phyloP scores from a whole-genome alignment of 169 alveolate species.

The Perkinsus olseni region DNA sequence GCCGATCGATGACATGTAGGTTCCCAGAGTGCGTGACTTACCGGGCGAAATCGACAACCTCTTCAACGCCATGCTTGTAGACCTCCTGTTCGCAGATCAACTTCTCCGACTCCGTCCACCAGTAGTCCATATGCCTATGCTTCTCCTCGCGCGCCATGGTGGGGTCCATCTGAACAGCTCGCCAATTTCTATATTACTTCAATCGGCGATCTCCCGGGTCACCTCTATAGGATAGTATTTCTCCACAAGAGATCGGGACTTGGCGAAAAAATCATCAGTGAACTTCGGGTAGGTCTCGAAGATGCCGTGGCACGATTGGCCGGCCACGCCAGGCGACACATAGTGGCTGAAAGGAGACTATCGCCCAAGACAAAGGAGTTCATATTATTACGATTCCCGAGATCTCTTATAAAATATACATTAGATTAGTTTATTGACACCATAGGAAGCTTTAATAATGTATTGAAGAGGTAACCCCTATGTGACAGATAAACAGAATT shows the following conservation, averaged over 20 bases:
- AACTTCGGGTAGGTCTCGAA: not conserved
- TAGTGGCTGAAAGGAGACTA: not conserved
- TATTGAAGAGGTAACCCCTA: too few relatives aligned
- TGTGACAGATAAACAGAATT: too few relatives aligned
- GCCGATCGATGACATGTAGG: not conserved
- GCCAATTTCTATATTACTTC: too few relatives aligned
- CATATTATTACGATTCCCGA: too few relatives aligned
- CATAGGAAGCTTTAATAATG: too few relatives aligned
- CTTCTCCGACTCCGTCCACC: constrained; percentile 20
- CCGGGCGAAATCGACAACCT: not conserved
- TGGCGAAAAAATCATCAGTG: not conserved
- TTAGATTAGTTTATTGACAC: too few relatives aligned
- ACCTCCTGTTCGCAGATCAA: not conserved
- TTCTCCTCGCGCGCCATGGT: constrained; percentile 1
- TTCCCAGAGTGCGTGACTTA: not conserved
- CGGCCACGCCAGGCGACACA: not conserved
- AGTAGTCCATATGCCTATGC: constrained; percentile 6
- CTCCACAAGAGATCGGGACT: not conserved
- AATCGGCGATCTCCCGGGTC: too few relatives aligned
- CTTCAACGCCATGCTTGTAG: not conserved
- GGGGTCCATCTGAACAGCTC: constrained; percentile 7
- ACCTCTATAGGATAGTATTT: not conserved
- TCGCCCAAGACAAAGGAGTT: too few relatives aligned
- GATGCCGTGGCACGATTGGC: not conserved
- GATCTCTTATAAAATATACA: too few relatives aligned